Evolutionary conservation across 306 rosid species (phyloP).

Genomic region (Vigna reflexopilosa): DNA sequence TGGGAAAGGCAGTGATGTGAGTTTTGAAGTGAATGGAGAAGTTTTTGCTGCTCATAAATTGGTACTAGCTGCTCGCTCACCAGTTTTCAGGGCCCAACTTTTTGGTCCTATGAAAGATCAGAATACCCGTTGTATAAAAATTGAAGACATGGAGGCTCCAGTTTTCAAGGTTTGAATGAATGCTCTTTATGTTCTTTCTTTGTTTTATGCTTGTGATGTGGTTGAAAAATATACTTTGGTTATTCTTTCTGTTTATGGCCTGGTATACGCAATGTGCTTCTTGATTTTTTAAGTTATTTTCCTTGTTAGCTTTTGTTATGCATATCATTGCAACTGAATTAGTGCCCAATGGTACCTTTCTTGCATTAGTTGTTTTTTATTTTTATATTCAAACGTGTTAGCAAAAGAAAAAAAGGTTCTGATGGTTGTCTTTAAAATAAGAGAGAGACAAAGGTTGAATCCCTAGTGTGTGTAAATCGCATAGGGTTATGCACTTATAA

Average conservation of each 20-base stretch:
- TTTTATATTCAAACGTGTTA: constrained; percentile 1
- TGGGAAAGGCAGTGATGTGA: constrained; percentile 79
- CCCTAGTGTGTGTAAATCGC: no score
- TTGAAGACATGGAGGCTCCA: constrained; percentile 88
- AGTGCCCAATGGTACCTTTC: constrained; percentile 1
- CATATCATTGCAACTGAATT: constrained; percentile 23
- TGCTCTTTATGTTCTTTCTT: constrained; percentile 15
- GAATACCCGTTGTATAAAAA: constrained; percentile 62
- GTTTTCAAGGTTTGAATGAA: constrained; percentile 71
- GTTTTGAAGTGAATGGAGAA: constrained; percentile 80
- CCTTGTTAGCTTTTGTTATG: neutral
- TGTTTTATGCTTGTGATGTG: constrained; percentile 14
- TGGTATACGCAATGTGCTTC: constrained; percentile 11
- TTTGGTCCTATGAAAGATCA: constrained; percentile 93
- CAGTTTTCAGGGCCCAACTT: constrained; percentile 89
- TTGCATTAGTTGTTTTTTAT: neutral
- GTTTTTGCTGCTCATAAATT: constrained; percentile 75
- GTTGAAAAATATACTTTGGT: constrained; percentile 18
- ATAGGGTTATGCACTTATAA: no score
- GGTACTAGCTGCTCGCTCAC: constrained; percentile 86
- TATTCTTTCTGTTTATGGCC: neutral
- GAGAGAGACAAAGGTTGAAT: no score
- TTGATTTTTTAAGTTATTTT: neutral
- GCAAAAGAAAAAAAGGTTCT: neutral
- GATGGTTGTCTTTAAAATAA: neutral